A percentile compares a stretch with the other conserved stretches of the same genome.
phyloP scores from a whole-genome alignment of 78 protist genomes.

The Bigelowiella natans region DNA sequence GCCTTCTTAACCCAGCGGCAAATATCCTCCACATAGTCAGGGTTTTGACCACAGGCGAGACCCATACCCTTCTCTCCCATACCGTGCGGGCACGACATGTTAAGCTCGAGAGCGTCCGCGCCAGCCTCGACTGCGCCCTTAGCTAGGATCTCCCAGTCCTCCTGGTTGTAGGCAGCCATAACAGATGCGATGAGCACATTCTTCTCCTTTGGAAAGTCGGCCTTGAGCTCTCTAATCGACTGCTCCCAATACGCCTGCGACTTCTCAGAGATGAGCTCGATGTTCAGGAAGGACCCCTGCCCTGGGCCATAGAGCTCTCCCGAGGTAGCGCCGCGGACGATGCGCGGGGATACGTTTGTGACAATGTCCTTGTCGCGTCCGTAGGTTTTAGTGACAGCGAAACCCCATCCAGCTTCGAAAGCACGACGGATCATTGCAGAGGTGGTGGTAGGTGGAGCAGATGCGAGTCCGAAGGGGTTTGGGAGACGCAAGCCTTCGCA shows the following conservation, averaged over 20 bases:
- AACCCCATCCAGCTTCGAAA: constrained; percentile 92
- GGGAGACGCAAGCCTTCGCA: constrained; percentile 67
- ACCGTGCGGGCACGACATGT: constrained; percentile 93
- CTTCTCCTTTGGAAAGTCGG: constrained; percentile 60
- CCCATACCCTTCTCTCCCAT: constrained; percentile 87
- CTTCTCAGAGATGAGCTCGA: constrained; percentile 86
- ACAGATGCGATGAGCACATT: constrained; percentile 26
- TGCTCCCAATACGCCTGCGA: constrained; percentile 77
- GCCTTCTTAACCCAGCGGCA: constrained; percentile 68
- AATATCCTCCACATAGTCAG: constrained; percentile 67
- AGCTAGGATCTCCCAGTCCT: constrained; percentile 78
- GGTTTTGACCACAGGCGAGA: constrained; percentile 82
- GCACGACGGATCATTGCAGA: constrained; percentile 75
- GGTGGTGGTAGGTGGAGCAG: constrained; percentile 80
- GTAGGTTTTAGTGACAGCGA: constrained; percentile 90
- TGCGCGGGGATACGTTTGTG: constrained; percentile 84
- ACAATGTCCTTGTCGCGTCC: constrained; percentile 70
- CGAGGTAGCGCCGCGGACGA: constrained; percentile 64
- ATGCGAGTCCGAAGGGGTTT: constrained; percentile 90
- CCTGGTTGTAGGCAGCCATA: constrained; percentile 39
- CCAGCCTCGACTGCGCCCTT: constrained; percentile 59
- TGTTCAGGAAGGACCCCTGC: constrained; percentile 83
- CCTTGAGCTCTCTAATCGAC: constrained; percentile 64
- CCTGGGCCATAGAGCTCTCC: constrained; percentile 71
- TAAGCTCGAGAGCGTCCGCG: constrained; percentile 80